A percentile compares a stretch with the other conserved stretches of the same genome.
These are phyloP conservation scores for Agaricus bisporus DNA, from an alignment of 768 basidiomycete species.

Conservation along the genomic window DNA sequence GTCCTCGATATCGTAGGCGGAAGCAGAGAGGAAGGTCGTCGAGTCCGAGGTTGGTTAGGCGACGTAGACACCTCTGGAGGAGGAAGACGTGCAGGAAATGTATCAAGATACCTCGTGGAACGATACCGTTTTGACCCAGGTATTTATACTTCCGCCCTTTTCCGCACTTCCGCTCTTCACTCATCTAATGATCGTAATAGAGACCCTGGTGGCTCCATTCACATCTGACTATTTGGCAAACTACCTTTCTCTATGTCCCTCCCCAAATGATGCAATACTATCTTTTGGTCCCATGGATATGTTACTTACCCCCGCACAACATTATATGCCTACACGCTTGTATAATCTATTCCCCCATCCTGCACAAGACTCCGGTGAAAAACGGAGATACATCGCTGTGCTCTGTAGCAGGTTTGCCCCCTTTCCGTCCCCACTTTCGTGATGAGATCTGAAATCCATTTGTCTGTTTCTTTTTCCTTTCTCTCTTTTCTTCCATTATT, in stretches of 20 bases:
- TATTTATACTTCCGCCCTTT: constrained; percentile 21
- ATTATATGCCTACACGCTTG: constrained; percentile 68
- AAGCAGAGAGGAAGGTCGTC: constrained; percentile 62
- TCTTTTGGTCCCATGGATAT: constrained; percentile 80
- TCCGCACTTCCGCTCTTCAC: not conserved
- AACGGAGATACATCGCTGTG: constrained; percentile 67
- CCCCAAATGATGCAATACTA: constrained; percentile 67
- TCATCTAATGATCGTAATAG: constrained; percentile 23
- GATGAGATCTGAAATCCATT: constrained; percentile 2
- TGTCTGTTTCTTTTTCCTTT: not conserved
- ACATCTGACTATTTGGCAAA: constrained; percentile 70
- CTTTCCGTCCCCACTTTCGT: not conserved
- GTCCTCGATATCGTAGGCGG: constrained; percentile 77
- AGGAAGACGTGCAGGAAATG: constrained; percentile 53
- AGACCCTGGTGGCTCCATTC: constrained; percentile 70
- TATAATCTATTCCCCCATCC: constrained; percentile 78
- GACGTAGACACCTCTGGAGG: constrained; percentile 70
- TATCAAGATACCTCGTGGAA: constrained; percentile 73
- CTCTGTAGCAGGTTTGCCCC: constrained; percentile 54
- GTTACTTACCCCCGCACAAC: constrained; percentile 68
- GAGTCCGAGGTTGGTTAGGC: constrained; percentile 77
- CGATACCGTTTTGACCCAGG: constrained; percentile 78
- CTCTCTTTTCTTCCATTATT: not conserved
- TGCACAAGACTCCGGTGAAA: constrained; percentile 69
- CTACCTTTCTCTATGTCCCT: constrained; percentile 73